These are phyloP conservation scores for Echites panduratus DNA, from an alignment of 257 asterid species.

Conservation along the genomic window DNA sequence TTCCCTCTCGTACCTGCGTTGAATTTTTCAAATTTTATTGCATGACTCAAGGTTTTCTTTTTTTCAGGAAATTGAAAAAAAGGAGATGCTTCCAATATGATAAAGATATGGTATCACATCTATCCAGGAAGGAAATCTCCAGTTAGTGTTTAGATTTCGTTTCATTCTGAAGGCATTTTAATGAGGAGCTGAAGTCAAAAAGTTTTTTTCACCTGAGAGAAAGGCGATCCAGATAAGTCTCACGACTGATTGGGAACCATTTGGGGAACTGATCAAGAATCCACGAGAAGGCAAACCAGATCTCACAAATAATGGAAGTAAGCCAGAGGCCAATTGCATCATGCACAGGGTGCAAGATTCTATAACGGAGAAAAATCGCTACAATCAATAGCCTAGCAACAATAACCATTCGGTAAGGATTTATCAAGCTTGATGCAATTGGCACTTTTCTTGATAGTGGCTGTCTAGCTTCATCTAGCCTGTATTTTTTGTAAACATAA, in stretches of 20 bases:
- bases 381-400: conserved; percentile 71
- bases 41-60: neutral
- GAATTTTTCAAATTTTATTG: conserved; percentile 9
- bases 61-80: neutral
- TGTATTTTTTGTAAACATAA: conserved; percentile 32
- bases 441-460: conserved; percentile 93
- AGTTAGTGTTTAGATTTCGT: neutral
- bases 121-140: neutral
- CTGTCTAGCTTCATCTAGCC: conserved; percentile 90
- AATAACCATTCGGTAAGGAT: conserved; percentile 96
- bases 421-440: conserved; percentile 85
- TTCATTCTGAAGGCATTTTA: neutral
- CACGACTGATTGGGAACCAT: conserved; percentile 90
- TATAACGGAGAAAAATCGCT: conserved; percentile 78
- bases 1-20: conserved; percentile 80
- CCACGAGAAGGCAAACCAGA: conserved; percentile 97
- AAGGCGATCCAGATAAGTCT: conserved; percentile 94
- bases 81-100: neutral
- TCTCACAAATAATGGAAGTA: conserved; percentile 87
- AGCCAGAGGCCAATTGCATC: conserved; percentile 97
- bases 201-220: conserved; percentile 58
- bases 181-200: neutral
- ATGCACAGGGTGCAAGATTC: conserved; percentile 86
- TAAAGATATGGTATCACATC: neutral
- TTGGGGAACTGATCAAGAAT: conserved; percentile 98